A percentile compares a stretch with the other conserved stretches of the same genome.
These are phyloP conservation scores for Pulveroboletus sp. DNA, from an alignment of 768 basidiomycete species.

Conservation along the genomic window DNA sequence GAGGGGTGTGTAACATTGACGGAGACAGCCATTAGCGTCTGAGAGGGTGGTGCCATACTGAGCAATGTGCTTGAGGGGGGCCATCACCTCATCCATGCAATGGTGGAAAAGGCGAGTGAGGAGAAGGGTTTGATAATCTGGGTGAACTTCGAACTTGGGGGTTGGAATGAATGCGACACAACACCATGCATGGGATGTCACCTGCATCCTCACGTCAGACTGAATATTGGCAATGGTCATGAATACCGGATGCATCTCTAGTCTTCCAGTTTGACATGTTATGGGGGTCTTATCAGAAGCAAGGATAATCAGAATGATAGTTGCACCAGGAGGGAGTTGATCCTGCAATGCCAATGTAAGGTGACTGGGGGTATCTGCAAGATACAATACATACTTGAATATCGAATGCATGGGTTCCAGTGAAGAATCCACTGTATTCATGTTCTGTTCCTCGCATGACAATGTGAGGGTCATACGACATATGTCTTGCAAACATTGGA, in stretches of 20 bases:
- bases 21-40: constrained; percentile 15
- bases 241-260: neutral
- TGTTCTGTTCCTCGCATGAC: neutral
- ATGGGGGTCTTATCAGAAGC: neutral
- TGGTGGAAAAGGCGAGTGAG: neutral
- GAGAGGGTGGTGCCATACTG: neutral
- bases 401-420: neutral
- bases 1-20: constrained; percentile 10
- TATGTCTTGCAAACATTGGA: neutral
- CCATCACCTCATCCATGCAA: no score
- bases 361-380: neutral
- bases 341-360: neutral
- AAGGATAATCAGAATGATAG: neutral
- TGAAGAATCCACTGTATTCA: neutral
- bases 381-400: neutral
- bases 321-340: no score
- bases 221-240: no score
- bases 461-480: neutral
- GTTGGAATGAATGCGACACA: no score
- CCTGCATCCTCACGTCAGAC: no score
- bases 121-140: neutral
- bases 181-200: no score
- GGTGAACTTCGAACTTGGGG: neutral
- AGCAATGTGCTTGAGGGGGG: neutral
- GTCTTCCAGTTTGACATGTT: neutral